These are phyloP conservation scores for Pterocarpus macrocarpus DNA, from an alignment of 306 rosid genomes.

Conservation along the genomic window DNA sequence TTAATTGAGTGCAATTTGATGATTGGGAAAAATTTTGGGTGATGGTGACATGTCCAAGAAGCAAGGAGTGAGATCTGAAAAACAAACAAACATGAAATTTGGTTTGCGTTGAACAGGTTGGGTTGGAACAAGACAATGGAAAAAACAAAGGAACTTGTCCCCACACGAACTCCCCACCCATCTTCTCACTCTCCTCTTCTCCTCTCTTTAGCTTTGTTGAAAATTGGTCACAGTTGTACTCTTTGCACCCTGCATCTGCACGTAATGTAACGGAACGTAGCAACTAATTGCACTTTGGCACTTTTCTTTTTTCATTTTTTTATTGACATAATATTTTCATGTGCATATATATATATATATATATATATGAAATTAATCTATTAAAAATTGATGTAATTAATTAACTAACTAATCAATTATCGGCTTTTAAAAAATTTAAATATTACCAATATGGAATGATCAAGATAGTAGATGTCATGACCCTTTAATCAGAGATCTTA, in stretches of 20 bases:
- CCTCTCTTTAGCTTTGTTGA: not conserved
- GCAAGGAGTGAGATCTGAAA: not conserved
- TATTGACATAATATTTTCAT: too few relatives aligned
- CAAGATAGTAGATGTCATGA: too few relatives aligned
- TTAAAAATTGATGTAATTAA: too few relatives aligned
- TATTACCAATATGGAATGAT: too few relatives aligned
- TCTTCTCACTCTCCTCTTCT: not conserved
- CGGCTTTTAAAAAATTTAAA: too few relatives aligned
- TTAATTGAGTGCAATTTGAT: not conserved
- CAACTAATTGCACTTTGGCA: not conserved
- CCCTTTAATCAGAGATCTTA: too few relatives aligned
- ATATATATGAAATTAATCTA: too few relatives aligned
- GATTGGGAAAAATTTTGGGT: not conserved
- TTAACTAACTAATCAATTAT: too few relatives aligned
- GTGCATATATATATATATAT: too few relatives aligned
- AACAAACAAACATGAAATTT: not conserved
- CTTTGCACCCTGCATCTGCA: not conserved
- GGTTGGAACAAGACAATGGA: slow-evolving; percentile 1
- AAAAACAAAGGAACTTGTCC: slow-evolving; percentile 4
- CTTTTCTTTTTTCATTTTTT: not conserved
- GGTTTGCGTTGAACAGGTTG: not conserved
- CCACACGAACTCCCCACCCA: not conserved
- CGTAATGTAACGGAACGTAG: not conserved
- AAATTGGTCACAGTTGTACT: not conserved
- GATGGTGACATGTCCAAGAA: slow-evolving; percentile 13